Evolutionary conservation across 176 grass and related monocot species (phyloP), one percentile per base, ranked within the genome.

Genomic region (Carex littledalei): DNA sequence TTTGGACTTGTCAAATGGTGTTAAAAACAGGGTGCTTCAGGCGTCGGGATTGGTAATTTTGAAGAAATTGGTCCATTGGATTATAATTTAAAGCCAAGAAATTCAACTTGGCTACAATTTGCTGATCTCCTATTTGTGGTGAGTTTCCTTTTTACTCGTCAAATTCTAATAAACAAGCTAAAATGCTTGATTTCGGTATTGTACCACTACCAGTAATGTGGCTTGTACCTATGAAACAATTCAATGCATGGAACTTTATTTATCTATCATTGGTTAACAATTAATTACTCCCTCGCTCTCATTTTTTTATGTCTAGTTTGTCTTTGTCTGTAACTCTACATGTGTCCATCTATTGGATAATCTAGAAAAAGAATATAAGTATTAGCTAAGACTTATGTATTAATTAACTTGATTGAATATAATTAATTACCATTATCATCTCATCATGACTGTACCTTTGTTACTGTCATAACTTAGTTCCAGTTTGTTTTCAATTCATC

Each of bases 41-140:
- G 88, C 31, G 86, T 94, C 3, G 94, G 87, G 11, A 13, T 92
- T 60, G 94, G 94, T 63, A 94, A 97, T 62, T 97, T 97, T 82
- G 29, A 88, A 43, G 94, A 97, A 88, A 53, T 97, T 16, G 94
- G 92, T 10, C 94, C 92, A 4, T 82, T 97, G 47, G 88, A 92
- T 84, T 63, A 60, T 5, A 45, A 81, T 78, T 76, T 97, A 22
- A 89, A 91, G 63, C 92, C 87, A 14, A 89, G 90, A 57, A 87
- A 76, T 32, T 92, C 92, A 79, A 97, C 94, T 20, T 97, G 92
- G 94, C 90, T 97, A 11, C 90, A 92, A 0, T 90, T 87, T 81
- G 92, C 85, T 64, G 92, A 94, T 86, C 87, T 97, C 83, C 93
- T 97, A 80, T 94, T 97, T 52, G 90, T 97, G 90, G 92, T 97